A percentile compares a stretch with the other conserved stretches of the same genome.
Conservation (phyloP, 1,284 basidiomycete genomes). For the Irpex sp. region DNA sequence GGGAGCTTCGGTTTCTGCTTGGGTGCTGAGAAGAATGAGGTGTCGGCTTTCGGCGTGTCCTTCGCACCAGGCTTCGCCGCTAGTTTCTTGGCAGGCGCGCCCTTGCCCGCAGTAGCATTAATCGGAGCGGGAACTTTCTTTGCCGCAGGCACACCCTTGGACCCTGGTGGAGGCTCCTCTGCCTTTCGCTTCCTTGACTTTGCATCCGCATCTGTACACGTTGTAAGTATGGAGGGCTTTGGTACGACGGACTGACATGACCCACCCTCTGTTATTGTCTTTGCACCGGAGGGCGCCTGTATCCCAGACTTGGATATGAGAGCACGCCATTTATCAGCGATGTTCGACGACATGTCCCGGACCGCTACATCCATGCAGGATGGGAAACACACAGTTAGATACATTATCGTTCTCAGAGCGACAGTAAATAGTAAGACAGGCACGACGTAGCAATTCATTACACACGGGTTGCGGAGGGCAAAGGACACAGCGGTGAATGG, state of each 20-base stretch:
- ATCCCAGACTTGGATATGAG: constrained; percentile 38
- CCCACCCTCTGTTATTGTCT: constrained; percentile 54
- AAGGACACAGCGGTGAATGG: constrained; percentile 1
- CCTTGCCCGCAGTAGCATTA: constrained; percentile 26
- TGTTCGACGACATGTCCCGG: constrained; percentile 86
- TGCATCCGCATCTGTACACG: constrained; percentile 35
- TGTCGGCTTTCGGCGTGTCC: constrained; percentile 64
- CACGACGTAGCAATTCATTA: constrained; percentile 7
- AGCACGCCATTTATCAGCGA: constrained; percentile 76
- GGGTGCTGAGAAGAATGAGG: constrained; percentile 80
- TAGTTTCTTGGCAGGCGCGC: constrained; percentile 1
- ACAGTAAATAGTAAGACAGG: constrained; percentile 6
- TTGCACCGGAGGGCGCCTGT: constrained; percentile 34
- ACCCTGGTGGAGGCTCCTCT: constrained; percentile 35
- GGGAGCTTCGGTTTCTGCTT: constrained; percentile 79
- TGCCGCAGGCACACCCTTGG: constrained; percentile 49
- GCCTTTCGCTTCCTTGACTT: constrained; percentile 74
- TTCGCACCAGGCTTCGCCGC: constrained; percentile 23
- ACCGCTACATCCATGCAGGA: constrained; percentile 52
- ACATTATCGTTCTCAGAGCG: constrained; percentile 39
- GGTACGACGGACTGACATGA: constrained; percentile 47
- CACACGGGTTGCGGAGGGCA: constrained; percentile 7
- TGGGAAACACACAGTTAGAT: constrained; percentile 53
- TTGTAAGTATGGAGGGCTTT: constrained; percentile 8
- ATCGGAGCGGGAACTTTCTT: constrained; percentile 54